Percentiles rank a stretch among this genome's conserved stretches.
phyloP scores from a whole-genome alignment of 306 rosid species.

The Quercus variabilis region DNA sequence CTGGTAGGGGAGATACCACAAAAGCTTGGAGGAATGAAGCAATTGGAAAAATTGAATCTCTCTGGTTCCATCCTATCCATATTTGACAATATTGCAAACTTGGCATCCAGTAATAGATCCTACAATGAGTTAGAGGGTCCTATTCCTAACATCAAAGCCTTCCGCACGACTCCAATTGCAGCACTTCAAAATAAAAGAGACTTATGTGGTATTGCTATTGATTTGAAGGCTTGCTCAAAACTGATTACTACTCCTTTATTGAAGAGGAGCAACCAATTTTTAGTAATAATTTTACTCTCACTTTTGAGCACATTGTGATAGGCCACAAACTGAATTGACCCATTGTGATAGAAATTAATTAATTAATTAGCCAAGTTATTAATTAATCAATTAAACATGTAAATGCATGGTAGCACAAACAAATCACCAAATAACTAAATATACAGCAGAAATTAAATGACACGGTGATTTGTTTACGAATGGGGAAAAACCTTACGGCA shows the following conservation, averaged over 20 bases:
- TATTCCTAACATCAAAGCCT: background rate
- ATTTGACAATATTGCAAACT: background rate
- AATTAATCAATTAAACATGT: no score
- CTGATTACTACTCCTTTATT: background rate
- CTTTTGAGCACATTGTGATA: background rate
- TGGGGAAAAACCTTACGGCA: no score
- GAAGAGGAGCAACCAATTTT: background rate
- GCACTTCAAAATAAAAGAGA: background rate
- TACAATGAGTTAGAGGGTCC: slow-evolving; percentile 3
- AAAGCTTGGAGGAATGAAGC: slow-evolving; percentile 20
- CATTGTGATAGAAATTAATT: no score
- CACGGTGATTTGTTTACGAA: no score
- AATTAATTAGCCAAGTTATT: no score
- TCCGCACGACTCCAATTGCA: background rate
- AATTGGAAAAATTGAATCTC: slow-evolving; percentile 32
- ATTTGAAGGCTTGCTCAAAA: background rate
- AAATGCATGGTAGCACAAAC: no score
- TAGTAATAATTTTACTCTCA: background rate
- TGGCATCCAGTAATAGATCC: background rate
- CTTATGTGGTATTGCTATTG: background rate
- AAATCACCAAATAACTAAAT: no score
- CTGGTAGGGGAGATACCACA: slow-evolving; percentile 28
- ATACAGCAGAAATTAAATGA: no score
- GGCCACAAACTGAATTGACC: no score
- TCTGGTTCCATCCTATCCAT: background rate